Conservation (phyloP, 139 green algal species). For the Chlamydomonas incerta region DNA sequence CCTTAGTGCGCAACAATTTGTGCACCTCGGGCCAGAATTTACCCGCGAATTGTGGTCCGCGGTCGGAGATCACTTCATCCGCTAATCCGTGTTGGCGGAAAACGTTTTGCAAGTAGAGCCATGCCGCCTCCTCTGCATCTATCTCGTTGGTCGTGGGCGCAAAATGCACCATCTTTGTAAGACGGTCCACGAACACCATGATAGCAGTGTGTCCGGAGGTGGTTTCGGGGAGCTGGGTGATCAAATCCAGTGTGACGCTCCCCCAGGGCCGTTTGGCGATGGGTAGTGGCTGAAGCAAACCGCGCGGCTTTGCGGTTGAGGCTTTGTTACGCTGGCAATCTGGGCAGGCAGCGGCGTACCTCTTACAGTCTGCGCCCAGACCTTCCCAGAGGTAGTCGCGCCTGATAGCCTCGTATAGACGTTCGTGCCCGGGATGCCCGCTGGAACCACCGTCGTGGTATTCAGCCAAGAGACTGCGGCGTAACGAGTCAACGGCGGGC, state of each 20-base stretch:
- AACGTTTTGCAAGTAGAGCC: conserved; percentile 49
- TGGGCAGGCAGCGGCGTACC: conserved; percentile 21
- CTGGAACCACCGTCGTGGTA: no score
- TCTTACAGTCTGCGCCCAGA: neutral
- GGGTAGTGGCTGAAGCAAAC: no score
- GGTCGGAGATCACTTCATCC: conserved; percentile 47
- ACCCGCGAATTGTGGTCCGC: conserved; percentile 37
- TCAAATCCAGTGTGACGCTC: conserved; percentile 56
- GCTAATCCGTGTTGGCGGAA: conserved; percentile 44
- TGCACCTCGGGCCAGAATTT: conserved; percentile 49
- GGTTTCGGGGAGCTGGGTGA: conserved; percentile 48
- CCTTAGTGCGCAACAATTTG: neutral
- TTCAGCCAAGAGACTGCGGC: no score
- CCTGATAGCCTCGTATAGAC: no score
- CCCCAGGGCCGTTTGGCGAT: no score
- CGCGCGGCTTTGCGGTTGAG: no score
- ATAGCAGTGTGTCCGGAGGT: conserved; percentile 44
- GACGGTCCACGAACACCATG: conserved; percentile 56
- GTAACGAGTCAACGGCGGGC: no score
- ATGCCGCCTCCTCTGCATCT: conserved; percentile 23
- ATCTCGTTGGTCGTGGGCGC: neutral
- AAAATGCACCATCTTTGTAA: conserved; percentile 60
- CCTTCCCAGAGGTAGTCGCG: neutral
- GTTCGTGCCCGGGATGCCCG: no score
- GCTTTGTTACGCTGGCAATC: conserved; percentile 43